Evolutionary conservation across 2,329 filamentous ascomycete species (phyloP), one percentile per base, ranked within the genome.

Genomic region (Pseudogymnoascus sp.): DNA sequence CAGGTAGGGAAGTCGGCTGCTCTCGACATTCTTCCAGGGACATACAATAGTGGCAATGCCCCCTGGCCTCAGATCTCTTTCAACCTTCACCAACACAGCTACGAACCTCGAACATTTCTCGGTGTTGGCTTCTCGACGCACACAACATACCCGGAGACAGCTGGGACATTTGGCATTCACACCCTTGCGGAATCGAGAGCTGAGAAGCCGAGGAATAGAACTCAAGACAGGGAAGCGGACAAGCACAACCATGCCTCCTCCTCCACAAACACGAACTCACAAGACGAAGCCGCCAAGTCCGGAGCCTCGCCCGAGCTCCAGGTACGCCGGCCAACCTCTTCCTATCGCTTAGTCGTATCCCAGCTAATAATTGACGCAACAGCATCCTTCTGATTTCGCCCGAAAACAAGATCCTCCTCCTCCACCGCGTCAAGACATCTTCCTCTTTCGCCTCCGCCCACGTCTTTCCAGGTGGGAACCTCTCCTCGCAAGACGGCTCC

Each of bases 391-490:
- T 97, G 12, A 79, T 99, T 59, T 97, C 94, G 0, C 89, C 92
- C 0, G 80, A 82, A 60, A 97, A 97, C 74, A 86, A 96, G 73
- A 85, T 97, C 56, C 82, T 99, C 0, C 84, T 97, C 16, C 84
- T 97, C 7, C 92, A 92, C 74, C 87, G 94, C 66, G 91, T 96
- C 2, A 82, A 87, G 67, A 91, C 88, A 1, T 94, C 91, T 0
- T 85, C 84, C 1, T 89, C 92, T 2, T 97, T 97, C 71, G 84
- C 93, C 3, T 93, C 91, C 0, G 94, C 93, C 0, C 92, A 97
- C 72, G 94, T 99, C 65, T 99, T 99, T 69, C 93, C 94, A 0
- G 94, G 94, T 35, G 94, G 94, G 5, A 92, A 92, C 70, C 81
- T 96, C 21, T 88, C 91, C 11, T 75, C 83, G 0, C 91, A 96